Evolutionary conservation across 257 asterid genomes (phyloP).

Genomic region (Fraxinus americana): DNA sequence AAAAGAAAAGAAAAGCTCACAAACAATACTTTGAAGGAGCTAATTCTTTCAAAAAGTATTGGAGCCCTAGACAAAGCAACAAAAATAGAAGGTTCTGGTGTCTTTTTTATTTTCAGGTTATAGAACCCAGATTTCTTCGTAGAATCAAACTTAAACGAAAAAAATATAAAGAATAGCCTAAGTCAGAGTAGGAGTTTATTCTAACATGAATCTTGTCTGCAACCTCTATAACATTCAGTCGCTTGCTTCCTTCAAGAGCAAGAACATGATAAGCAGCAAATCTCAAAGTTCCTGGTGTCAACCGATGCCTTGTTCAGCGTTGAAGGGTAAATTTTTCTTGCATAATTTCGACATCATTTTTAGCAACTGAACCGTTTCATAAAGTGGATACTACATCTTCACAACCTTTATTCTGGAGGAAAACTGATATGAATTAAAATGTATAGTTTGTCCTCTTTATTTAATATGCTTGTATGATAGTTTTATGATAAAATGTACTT

Average conservation of each 20-base stretch:
- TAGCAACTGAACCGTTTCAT: slow-evolving; percentile 89
- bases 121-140: slow-evolving; percentile 94
- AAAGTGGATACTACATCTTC: slow-evolving; percentile 83
- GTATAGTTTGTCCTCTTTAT: too few relatives aligned
- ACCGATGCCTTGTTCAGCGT: slow-evolving; percentile 86
- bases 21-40: slow-evolving; percentile 89
- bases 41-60: slow-evolving; percentile 81
- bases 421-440: too few relatives aligned
- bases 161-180: slow-evolving; percentile 8
- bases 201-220: slow-evolving; percentile 97
- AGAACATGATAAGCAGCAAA: slow-evolving; percentile 99
- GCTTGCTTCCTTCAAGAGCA: slow-evolving; percentile 96
- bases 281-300: slow-evolving; percentile 97
- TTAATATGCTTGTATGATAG: too few relatives aligned
- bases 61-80: slow-evolving; percentile 99
- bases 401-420: slow-evolving; percentile 77
- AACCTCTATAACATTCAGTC: slow-evolving; percentile 84
- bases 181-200: not conserved
- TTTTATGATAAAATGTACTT: too few relatives aligned
- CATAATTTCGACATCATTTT: slow-evolving; percentile 87
- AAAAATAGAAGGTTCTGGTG: slow-evolving; percentile 98
- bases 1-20: too few relatives aligned
- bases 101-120: slow-evolving; percentile 91
- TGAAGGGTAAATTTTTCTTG: slow-evolving; percentile 83
- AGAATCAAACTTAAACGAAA: slow-evolving; percentile 17